These are phyloP conservation scores for Calonectria henricotiae DNA, from an alignment of 2,329 filamentous ascomycete species.

Conservation along the genomic window DNA sequence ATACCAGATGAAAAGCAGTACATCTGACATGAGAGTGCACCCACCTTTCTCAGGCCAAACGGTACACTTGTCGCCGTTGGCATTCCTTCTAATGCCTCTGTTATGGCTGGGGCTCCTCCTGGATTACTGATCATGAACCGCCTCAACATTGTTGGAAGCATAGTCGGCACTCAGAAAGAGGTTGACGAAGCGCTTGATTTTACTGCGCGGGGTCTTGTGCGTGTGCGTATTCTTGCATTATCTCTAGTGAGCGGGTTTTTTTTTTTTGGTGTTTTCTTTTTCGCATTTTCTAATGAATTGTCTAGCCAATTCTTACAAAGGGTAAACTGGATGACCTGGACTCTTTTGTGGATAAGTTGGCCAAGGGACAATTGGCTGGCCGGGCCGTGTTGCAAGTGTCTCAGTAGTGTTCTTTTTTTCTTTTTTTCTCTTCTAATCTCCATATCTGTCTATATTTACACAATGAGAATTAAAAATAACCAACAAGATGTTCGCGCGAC, in stretches of 20 bases:
- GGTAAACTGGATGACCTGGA: constrained; percentile 51
- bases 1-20: fast-evolving
- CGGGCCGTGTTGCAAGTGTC: constrained; percentile 48
- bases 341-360: constrained; percentile 47
- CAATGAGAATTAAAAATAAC: neutral
- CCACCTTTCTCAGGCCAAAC: constrained; percentile 84
- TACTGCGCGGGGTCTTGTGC: constrained; percentile 47
- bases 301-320: constrained; percentile 47
- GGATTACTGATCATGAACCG: constrained; percentile 42
- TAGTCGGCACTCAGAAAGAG: constrained; percentile 47
- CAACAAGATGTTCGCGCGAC: neutral
- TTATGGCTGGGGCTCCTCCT: constrained; percentile 46
- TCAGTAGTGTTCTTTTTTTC: neutral
- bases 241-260: neutral
- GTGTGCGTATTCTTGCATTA: constrained; percentile 34
- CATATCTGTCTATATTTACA: neutral
- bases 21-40: constrained; percentile 76
- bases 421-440: neutral
- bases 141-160: constrained; percentile 49
- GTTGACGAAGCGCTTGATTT: constrained; percentile 52
- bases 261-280: neutral
- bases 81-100: constrained; percentile 68
- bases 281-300: constrained; percentile 8
- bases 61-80: constrained; percentile 89
- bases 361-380: constrained; percentile 46